Evolutionary conservation across 352 stramenopile genomes (phyloP).

Genomic region (Phytophthora brassicae): DNA sequence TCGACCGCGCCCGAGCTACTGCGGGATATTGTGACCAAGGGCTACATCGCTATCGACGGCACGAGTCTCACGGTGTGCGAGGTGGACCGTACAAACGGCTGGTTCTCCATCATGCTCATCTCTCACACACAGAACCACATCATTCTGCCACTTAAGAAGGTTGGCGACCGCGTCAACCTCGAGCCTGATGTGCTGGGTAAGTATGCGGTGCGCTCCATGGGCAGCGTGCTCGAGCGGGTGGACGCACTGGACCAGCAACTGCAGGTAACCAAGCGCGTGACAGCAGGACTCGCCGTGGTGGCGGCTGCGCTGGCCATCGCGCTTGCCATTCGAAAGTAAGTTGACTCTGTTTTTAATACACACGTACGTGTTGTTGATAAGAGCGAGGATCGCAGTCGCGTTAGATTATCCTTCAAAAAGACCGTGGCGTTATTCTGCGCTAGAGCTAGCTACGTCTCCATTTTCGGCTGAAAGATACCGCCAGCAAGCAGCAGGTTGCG

Average conservation of each 20-base stretch:
- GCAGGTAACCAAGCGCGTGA: constrained; percentile 36
- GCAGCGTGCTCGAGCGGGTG: constrained; percentile 54
- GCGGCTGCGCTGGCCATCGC: constrained; percentile 32
- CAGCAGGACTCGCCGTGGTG: constrained; percentile 31
- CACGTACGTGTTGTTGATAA: constrained; percentile 11
- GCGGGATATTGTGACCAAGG: constrained; percentile 90
- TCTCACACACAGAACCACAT: constrained; percentile 98
- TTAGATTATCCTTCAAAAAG: constrained; percentile 35
- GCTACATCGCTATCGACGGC: constrained; percentile 98
- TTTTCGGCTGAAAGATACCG: constrained; percentile 66
- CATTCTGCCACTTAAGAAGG: constrained; percentile 92
- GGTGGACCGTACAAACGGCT: constrained; percentile 78
- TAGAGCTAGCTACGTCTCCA: constrained; percentile 41
- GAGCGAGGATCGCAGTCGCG: constrained; percentile 7
- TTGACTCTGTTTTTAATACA: constrained; percentile 5
- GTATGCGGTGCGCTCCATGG: constrained; percentile 85
- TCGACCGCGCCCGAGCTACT: constrained; percentile 78
- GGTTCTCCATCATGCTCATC: constrained; percentile 99
- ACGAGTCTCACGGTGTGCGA: constrained; percentile 97
- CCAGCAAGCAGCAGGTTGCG: constrained; percentile 81
- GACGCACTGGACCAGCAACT: constrained; percentile 61
- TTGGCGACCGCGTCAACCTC: constrained; percentile 90
- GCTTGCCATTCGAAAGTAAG: constrained; percentile 34
- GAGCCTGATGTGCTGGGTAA: constrained; percentile 93
- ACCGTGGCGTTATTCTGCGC: constrained; percentile 3